phyloP scores from a whole-genome alignment of 2,329 filamentous ascomycete species.

The Phyllosticta paracitricarpa region DNA sequence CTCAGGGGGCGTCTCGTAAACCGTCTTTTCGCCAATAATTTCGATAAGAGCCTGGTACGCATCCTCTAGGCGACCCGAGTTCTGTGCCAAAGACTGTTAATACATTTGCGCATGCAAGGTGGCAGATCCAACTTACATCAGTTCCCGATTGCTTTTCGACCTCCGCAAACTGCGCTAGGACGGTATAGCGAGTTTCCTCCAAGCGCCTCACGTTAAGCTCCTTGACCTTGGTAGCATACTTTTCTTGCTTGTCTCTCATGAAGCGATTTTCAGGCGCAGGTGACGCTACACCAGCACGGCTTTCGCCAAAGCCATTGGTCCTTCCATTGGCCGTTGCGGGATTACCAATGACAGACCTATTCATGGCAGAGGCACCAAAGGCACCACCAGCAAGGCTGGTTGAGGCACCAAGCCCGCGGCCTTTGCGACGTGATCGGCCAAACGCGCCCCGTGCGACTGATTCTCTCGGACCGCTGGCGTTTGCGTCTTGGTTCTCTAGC shows the following conservation, averaged over 20 bases:
- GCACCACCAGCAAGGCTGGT: slow-evolving; percentile 19
- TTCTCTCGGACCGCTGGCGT: slow-evolving; percentile 25
- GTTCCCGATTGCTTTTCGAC: slow-evolving; percentile 63
- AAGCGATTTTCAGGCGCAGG: slow-evolving; percentile 61
- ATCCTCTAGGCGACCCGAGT: slow-evolving; percentile 65
- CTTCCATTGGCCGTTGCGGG: slow-evolving; percentile 49
- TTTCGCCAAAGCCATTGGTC: slow-evolving; percentile 56
- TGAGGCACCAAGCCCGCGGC: slow-evolving; percentile 28
- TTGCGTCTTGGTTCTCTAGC: slow-evolving; percentile 26
- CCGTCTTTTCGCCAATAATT: slow-evolving; percentile 56
- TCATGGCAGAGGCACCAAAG: slow-evolving; percentile 61
- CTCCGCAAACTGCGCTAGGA: slow-evolving; percentile 65
- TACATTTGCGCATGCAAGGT: neutral
- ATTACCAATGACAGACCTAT: slow-evolving; percentile 79
- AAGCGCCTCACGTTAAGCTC: slow-evolving; percentile 65
- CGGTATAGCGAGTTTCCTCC: slow-evolving; percentile 56
- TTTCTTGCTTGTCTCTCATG: slow-evolving; percentile 72
- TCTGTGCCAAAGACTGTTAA: slow-evolving; percentile 31
- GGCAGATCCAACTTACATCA: slow-evolving; percentile 36
- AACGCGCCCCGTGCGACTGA: slow-evolving; percentile 39
- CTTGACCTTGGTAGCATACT: slow-evolving; percentile 70
- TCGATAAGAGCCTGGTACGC: slow-evolving; percentile 73
- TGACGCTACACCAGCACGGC: slow-evolving; percentile 41
- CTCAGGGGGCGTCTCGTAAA: slow-evolving; percentile 30
- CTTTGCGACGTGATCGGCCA: slow-evolving; percentile 39